These are phyloP conservation scores for Lasiosphaeria ovina DNA, from an alignment of 495 filamentous ascomycete species.

Conservation along the genomic window DNA sequence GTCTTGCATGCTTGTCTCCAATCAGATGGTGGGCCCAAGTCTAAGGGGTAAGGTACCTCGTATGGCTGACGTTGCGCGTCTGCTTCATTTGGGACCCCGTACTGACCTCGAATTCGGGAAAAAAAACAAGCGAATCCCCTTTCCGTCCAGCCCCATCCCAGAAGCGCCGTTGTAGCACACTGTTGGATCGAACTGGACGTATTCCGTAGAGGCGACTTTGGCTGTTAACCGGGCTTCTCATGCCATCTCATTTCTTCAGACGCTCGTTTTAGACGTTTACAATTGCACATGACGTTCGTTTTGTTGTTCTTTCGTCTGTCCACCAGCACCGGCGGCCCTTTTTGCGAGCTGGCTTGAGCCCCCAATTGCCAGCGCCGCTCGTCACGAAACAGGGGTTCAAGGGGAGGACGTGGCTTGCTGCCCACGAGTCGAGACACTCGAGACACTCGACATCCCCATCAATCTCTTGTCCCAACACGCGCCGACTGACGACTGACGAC, in stretches of 20 bases:
- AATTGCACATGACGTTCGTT: conserved; percentile 35
- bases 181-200: conserved; percentile 22
- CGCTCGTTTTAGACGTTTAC: conserved; percentile 30
- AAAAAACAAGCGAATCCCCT: conserved; percentile 30
- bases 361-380: not conserved
- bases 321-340: conserved; percentile 1
- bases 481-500: not conserved
- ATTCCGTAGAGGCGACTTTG: conserved; percentile 6
- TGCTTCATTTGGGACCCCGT: conserved; percentile 23
- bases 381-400: not conserved
- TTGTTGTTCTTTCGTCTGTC: conserved; percentile 16
- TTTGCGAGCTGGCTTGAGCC: not conserved
- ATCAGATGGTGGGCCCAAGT: conserved; percentile 19
- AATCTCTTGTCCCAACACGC: not conserved
- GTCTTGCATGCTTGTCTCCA: conserved; percentile 14
- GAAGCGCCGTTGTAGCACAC: conserved; percentile 20
- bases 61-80: conserved; percentile 25
- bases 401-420: not conserved
- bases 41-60: conserved; percentile 18
- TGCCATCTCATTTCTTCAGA: conserved; percentile 17
- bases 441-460: not conserved
- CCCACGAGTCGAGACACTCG: not conserved
- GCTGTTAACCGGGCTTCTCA: conserved; percentile 8
- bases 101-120: conserved; percentile 11
- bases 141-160: conserved; percentile 19